Conservation (phyloP, 495 filamentous ascomycete genomes). For the Penicillium tannophilum region DNA sequence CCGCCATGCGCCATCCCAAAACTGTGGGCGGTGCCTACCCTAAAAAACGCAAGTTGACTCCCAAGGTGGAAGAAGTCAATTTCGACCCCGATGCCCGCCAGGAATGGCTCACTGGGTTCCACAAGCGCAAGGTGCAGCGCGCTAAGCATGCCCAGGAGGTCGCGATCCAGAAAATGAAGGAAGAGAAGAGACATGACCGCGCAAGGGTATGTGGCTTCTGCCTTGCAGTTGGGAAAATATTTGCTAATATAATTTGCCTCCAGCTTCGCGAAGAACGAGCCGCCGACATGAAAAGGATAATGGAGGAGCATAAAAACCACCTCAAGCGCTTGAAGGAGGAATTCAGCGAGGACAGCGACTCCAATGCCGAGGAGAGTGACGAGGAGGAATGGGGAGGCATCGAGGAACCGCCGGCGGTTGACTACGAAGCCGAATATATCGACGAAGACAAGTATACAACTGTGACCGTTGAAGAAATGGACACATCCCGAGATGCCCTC, state of each 20-base stretch:
- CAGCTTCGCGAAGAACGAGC: constrained; percentile 81
- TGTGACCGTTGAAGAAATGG: constrained; percentile 91
- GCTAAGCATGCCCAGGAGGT: constrained; percentile 80
- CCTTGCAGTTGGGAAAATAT: not conserved
- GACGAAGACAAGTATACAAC: constrained; percentile 95
- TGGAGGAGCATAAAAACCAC: constrained; percentile 68
- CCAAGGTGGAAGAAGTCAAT: constrained; percentile 71
- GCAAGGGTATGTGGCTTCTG: constrained; percentile 58
- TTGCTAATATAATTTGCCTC: constrained; percentile 15
- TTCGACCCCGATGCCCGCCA: constrained; percentile 78
- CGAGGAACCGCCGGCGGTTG: constrained; percentile 59
- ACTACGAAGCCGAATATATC: constrained; percentile 90
- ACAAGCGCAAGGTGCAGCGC: constrained; percentile 87
- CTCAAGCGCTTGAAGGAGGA: constrained; percentile 55
- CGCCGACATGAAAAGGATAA: constrained; percentile 75
- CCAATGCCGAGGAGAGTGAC: constrained; percentile 31
- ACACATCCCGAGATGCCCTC: constrained; percentile 71
- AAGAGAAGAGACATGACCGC: constrained; percentile 71
- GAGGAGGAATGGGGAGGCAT: constrained; percentile 65
- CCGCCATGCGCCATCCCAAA: not conserved
- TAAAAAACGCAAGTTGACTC: constrained; percentile 65
- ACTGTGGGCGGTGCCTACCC: constrained; percentile 40
- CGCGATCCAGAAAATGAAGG: constrained; percentile 68
- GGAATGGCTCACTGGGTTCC: constrained; percentile 93
- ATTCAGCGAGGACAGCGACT: constrained; percentile 50